Evolutionary conservation across 495 filamentous ascomycete species (phyloP).

Genomic region (Penicillium parvum): DNA sequence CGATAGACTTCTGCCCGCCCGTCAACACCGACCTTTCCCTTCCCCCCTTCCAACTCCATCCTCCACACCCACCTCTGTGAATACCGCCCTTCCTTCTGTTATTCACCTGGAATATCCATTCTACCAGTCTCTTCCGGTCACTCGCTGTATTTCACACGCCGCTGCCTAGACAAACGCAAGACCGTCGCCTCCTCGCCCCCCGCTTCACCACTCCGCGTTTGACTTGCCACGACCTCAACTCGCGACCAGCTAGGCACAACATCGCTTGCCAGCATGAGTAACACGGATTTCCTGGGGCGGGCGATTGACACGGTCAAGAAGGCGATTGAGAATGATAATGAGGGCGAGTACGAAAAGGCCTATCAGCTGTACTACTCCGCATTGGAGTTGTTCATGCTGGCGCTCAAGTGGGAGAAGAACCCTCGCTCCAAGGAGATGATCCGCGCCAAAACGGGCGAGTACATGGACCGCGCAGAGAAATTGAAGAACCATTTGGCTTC

Average conservation of each 20-base stretch:
- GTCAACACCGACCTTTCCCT: slow-evolving; percentile 22
- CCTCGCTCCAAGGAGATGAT: slow-evolving; percentile 94
- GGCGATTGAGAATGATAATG: slow-evolving; percentile 93
- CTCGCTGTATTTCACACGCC: slow-evolving; percentile 9
- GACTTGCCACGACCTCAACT: slow-evolving; percentile 17
- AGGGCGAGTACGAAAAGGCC: slow-evolving; percentile 93
- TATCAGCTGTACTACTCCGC: slow-evolving; percentile 92
- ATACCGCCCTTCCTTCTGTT: slow-evolving; percentile 2
- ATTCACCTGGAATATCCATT: not conserved
- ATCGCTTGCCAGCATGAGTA: slow-evolving; percentile 64
- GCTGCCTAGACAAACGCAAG: slow-evolving; percentile 13
- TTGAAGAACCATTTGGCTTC: slow-evolving; percentile 84
- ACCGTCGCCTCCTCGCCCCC: slow-evolving; percentile 19
- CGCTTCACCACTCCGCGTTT: slow-evolving; percentile 26
- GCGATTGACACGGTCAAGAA: slow-evolving; percentile 95
- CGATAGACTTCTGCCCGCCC: slow-evolving; percentile 24
- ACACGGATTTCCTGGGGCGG: slow-evolving; percentile 92
- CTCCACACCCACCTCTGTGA: slow-evolving; percentile 8
- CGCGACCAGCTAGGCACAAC: slow-evolving; percentile 8
- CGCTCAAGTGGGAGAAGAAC: slow-evolving; percentile 98
- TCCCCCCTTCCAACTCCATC: slow-evolving; percentile 16
- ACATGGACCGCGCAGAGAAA: slow-evolving; percentile 98
- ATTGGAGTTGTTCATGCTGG: slow-evolving; percentile 93
- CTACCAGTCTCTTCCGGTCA: not conserved
- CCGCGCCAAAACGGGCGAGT: slow-evolving; percentile 83